Base-by-base conservation (phyloP, 192 early-diverging fungal genomes). In the Martensiomyces pterosporus region DNA sequence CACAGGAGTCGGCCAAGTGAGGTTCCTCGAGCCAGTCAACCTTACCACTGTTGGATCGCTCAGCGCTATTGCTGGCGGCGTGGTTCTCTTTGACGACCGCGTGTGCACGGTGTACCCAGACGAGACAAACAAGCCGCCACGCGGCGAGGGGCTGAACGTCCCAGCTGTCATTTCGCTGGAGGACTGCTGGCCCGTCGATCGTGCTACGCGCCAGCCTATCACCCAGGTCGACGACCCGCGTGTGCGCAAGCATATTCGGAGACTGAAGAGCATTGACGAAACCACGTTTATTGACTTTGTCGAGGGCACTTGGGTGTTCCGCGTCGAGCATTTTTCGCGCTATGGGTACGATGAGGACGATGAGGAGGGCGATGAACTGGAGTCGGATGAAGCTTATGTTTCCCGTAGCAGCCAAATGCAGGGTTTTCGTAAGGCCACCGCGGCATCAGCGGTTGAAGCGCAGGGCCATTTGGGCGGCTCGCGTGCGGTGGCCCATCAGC, bases 251-350 rank as follows among this genome's bases (percentile, higher is more conserved):
- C 87, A 89, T 45, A 62, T 87, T 43, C 74, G 79, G 32, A 82
- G 84, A 10, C 67, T 98, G 14, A 80, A 80, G 44, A 62, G 56
- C 2, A 81, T 89, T n/a, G 58, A 77, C 16, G 86, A 87, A 26
- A 95, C 91, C 1, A 69, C 80, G 36, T 93, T 95, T 65, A 59
- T 92, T 15, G 82, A 80, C 27, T 99, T 79, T 34, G 60, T 75
- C 9, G 81, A 82, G 13, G 92, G 94, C 16, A 79, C 77, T 0
- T 99, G 97, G 97, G 83, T 69, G n/a, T 99, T 99, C 71, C 58
- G 78, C 13, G 96, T 99, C 7, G 77, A 92, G 48, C 86, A 92
- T 54, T 88, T 88, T 68, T 86, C 81, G 50, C 68, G 76, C 38
- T 95, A 95, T 56, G 90, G 89, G 9, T 71, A 80, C 15, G 84